phyloP scores from a whole-genome alignment of 495 filamentous ascomycete species.

The Entonaema liquescens region DNA sequence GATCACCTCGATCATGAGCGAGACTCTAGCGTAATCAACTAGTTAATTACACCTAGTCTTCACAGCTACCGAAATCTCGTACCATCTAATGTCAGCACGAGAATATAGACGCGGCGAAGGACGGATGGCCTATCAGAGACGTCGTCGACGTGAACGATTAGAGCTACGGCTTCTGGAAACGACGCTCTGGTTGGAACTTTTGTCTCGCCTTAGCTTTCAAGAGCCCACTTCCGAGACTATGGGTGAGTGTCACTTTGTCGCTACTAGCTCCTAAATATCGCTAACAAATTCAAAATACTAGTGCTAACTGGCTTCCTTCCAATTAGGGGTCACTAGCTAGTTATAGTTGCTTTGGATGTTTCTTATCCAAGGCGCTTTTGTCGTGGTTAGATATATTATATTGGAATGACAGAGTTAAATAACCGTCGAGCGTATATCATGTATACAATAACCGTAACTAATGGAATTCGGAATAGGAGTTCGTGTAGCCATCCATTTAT shows the following conservation, averaged over 20 bases:
- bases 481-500: too few species aligned
- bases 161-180: constrained; percentile 19
- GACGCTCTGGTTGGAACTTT: constrained; percentile 11
- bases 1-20: constrained; percentile 26
- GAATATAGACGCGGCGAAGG: constrained; percentile 20
- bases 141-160: neutral
- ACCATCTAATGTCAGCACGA: constrained; percentile 23
- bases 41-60: neutral
- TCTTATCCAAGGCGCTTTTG: neutral
- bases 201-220: neutral
- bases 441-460: too few species aligned
- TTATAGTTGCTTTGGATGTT: neutral
- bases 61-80: neutral
- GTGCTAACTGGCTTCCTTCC: neutral
- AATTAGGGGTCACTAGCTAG: neutral
- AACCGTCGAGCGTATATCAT: too few species aligned
- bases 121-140: constrained; percentile 10
- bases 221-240: neutral
- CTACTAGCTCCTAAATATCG: neutral
- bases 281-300: neutral
- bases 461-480: too few species aligned
- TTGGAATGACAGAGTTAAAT: too few species aligned
- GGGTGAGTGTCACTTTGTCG: neutral
- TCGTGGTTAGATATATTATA: too few species aligned
- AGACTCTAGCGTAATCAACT: constrained; percentile 15